Conservation (phyloP, 106 monocot species). For the Alisma plantagoaquatica region DNA sequence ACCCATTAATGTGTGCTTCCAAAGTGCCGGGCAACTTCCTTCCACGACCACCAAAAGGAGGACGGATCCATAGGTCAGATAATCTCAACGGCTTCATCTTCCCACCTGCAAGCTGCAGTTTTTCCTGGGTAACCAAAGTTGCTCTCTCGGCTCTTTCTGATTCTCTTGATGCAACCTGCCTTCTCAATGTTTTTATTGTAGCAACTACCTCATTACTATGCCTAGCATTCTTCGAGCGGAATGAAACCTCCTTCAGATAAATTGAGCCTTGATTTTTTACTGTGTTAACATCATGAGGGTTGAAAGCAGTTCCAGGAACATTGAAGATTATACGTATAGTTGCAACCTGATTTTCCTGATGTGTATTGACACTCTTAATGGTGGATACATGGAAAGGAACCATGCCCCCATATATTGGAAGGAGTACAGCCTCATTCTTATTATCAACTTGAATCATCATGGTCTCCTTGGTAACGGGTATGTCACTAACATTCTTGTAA, state of each 20-base stretch:
- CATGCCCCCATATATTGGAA: conserved; percentile 85
- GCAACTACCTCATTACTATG: conserved; percentile 93
- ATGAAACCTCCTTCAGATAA: conserved; percentile 76
- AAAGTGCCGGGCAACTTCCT: conserved; percentile 75
- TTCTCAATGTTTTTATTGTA: conserved; percentile 62
- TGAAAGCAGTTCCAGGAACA: conserved; percentile 85
- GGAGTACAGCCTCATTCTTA: conserved; percentile 77
- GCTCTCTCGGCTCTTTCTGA: conserved; percentile 97
- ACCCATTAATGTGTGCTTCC: conserved; percentile 88
- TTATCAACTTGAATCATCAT: conserved; percentile 70
- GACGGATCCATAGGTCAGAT: conserved; percentile 80
- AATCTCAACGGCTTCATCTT: conserved; percentile 63
- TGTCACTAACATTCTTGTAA: conserved; percentile 78
- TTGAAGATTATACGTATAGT: conserved; percentile 88
- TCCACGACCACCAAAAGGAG: conserved; percentile 75
- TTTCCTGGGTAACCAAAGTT: conserved; percentile 93
- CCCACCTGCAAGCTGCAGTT: conserved; percentile 52
- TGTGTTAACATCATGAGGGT: conserved; percentile 62
- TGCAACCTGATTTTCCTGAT: conserved; percentile 82
- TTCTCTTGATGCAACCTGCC: conserved; percentile 85
- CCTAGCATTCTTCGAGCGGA: conserved; percentile 73
- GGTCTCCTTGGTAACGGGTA: conserved; percentile 51
- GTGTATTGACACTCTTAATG: conserved; percentile 72
- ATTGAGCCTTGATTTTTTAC: conserved; percentile 67
- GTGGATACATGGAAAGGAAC: conserved; percentile 89